Percentiles rank a stretch among this genome's conserved stretches.
Conservation (phyloP, 805 yeast species). For the Candida peoriensis region DNA sequence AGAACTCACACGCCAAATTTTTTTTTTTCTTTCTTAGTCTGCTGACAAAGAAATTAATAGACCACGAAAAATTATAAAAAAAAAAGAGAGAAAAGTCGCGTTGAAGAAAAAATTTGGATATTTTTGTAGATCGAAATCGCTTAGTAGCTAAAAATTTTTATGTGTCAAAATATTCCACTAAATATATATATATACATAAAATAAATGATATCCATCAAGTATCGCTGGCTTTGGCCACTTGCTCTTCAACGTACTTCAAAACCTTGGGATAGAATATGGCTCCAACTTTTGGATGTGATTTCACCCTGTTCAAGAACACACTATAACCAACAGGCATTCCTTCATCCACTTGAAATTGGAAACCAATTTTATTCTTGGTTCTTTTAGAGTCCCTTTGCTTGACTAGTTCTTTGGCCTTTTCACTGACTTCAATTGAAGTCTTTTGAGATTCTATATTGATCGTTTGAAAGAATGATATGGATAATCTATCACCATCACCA, state of each 20-base stretch:
- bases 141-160: no score
- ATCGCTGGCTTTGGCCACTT: constrained; percentile 40
- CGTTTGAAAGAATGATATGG: constrained; percentile 45
- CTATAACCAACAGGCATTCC: constrained; percentile 40
- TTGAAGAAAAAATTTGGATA: no score
- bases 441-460: constrained; percentile 30
- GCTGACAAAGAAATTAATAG: no score
- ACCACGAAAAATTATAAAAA: no score
- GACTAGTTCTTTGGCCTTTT: constrained; percentile 14
- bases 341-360: constrained; percentile 22
- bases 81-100: no score
- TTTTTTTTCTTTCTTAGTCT: no score
- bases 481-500: constrained; percentile 30
- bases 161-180: no score
- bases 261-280: constrained; percentile 39
- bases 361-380: constrained; percentile 20
- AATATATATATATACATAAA: no score
- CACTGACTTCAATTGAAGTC: constrained; percentile 13
- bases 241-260: constrained; percentile 28
- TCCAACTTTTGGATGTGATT: constrained; percentile 46
- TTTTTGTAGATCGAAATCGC: no score
- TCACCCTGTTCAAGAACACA: constrained; percentile 42
- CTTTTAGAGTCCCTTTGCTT: constrained; percentile 14
- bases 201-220: no score
- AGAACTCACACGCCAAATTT: no score